A percentile compares a stretch with the other conserved stretches of the same genome.
Conservation (phyloP, 2,329 filamentous ascomycete genomes). For the Stachybotrys echinatus region DNA sequence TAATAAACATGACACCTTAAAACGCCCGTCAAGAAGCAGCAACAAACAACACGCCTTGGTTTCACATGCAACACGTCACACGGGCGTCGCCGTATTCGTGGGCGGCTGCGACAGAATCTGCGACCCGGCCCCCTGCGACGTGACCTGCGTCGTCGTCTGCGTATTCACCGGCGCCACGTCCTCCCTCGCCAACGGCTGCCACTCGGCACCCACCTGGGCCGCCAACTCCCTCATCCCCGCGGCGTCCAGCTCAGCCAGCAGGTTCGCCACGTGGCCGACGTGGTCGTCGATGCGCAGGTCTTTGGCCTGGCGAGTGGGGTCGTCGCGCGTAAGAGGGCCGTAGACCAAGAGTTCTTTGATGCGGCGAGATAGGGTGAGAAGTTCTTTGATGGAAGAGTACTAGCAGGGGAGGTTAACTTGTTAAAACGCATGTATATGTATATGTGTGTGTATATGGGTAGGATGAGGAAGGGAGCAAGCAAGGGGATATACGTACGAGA, state of each 20-base stretch:
- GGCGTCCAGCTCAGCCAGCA: constrained; percentile 29
- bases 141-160: neutral
- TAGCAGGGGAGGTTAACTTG: constrained; percentile 5
- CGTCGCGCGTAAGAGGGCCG: constrained; percentile 32
- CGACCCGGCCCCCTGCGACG: neutral
- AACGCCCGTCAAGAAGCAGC: too few species aligned
- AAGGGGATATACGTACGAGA: constrained; percentile 19
- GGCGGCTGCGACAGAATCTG: neutral
- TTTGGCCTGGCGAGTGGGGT: constrained; percentile 26
- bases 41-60: too few species aligned
- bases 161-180: neutral
- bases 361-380: constrained; percentile 35
- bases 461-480: neutral
- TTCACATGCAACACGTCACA: too few species aligned
- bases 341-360: constrained; percentile 43
- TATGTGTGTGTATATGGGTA: neutral
- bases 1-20: too few species aligned
- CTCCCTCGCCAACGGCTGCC: neutral
- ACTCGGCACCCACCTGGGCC: constrained; percentile 27
- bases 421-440: neutral
- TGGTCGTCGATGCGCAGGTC: constrained; percentile 30
- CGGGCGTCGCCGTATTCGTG: neutral
- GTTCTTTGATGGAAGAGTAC: constrained; percentile 39
- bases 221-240: constrained; percentile 27
- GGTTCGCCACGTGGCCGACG: constrained; percentile 25